Evolutionary conservation across 768 basidiomycete species (phyloP), one percentile per base, ranked within the genome.

Genomic region (Lactifluus piperatus): DNA sequence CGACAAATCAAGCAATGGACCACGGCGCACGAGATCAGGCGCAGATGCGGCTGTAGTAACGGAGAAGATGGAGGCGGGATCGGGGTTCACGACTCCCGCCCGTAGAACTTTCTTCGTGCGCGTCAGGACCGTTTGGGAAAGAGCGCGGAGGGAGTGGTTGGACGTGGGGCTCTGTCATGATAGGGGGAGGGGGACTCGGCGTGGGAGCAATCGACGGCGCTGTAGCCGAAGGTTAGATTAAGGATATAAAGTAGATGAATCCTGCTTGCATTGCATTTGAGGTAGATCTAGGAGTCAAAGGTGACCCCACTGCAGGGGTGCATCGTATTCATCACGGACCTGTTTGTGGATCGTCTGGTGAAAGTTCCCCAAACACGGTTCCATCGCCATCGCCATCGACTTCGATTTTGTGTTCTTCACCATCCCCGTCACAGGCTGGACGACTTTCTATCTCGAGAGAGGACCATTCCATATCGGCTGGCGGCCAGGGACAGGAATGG

Each of bases 401-500:
- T 16, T 52, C 59, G 10, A n/a, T 52, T 13, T 44, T 50, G 1
- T 13, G 36, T 11, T 51, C 43, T 20, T 5, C 39, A 24, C 32
- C 43, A n/a, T 13, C 34, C 34, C 61, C 62, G 10, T 63, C 62
- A 20, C 59, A 27, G 9, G 51, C 29, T 0, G 45, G 24, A 29
- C 54, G 60, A 7, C 59, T 54, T 27, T 53, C 62, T 59, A 63
- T 63, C 62, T 63, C 62, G 36, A 63, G n/a, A 48, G 62, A 63
- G 9, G 59, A 61, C 5, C 36, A 59, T 30, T 14, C 49, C 22
- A 41, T 26, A 11, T 52, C 50, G n/a, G 26, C 24, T 11, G 62
- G 10, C 2, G 51, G 7, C 46, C 51, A 50, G 27, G 59, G 46
- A 16, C 56, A 1, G 13, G 36, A 10, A 22, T 54, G 24, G 11